These are phyloP conservation scores for Sporothrix phasma DNA, from an alignment of 2,329 filamentous ascomycete species.

Conservation along the genomic window DNA sequence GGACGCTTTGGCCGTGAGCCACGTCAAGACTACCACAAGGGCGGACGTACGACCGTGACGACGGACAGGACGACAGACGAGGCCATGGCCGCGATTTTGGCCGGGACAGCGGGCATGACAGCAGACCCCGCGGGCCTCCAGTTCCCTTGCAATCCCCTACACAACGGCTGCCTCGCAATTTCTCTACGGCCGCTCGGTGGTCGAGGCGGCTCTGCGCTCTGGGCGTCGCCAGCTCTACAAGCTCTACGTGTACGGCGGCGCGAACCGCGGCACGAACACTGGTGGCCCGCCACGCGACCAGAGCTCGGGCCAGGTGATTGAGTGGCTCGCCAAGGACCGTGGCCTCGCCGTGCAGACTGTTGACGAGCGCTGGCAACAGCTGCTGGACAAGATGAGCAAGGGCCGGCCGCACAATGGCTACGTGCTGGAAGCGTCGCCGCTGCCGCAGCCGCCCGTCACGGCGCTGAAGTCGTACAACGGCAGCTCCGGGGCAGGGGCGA, in stretches of 20 bases:
- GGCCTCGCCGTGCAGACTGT: conserved; percentile 50
- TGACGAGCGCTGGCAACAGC: conserved; percentile 47
- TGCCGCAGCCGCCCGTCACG: conserved; percentile 61
- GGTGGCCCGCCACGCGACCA: conserved; percentile 23
- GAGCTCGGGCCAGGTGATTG: conserved; percentile 35
- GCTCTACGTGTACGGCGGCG: conserved; percentile 63
- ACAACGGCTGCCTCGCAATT: conserved; percentile 87
- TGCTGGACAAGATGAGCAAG: conserved; percentile 75
- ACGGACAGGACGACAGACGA: not conserved
- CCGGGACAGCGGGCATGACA: not conserved
- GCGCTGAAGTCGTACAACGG: conserved; percentile 43
- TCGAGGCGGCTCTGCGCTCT: conserved; percentile 59
- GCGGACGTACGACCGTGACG: not conserved
- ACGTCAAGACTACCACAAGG: not conserved
- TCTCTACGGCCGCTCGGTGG: conserved; percentile 73
- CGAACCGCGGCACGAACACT: conserved; percentile 39
- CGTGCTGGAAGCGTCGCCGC: conserved; percentile 74
- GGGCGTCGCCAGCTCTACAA: conserved; percentile 67
- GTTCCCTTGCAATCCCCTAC: conserved; percentile 35
- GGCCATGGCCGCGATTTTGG: not conserved
- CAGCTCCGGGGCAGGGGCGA: no score
- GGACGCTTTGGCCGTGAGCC: not conserved
- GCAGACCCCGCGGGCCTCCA: not conserved
- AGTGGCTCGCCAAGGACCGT: conserved; percentile 36
- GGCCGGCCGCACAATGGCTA: conserved; percentile 84